These are phyloP conservation scores for Parmales sp. DNA, from an alignment of 108 stramenopile species.

Conservation along the genomic window DNA sequence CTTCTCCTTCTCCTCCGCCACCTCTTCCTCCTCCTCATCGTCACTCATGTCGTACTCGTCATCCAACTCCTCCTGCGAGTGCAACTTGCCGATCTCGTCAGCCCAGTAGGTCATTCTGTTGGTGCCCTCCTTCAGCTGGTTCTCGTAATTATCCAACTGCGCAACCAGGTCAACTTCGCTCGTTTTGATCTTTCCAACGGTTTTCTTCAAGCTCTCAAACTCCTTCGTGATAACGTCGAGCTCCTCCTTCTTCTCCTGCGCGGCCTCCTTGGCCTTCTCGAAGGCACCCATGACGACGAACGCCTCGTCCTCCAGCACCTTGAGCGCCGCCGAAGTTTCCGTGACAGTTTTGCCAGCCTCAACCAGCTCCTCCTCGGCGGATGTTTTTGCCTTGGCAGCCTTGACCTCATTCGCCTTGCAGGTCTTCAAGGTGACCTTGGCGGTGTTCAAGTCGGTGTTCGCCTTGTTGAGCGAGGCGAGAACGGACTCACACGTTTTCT, in stretches of 20 bases:
- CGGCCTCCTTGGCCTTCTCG: slow-evolving; percentile 58
- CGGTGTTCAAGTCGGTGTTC: slow-evolving; percentile 51
- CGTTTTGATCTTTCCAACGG: slow-evolving; percentile 52
- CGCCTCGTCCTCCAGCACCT: slow-evolving; percentile 50
- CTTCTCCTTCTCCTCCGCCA: slow-evolving; percentile 18
- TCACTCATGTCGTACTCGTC: slow-evolving; percentile 43
- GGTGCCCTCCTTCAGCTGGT: slow-evolving; percentile 50
- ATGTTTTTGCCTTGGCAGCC: slow-evolving; percentile 50
- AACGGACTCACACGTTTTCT: slow-evolving; percentile 57
- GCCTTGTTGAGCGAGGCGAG: slow-evolving; percentile 46
- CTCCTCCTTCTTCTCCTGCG: slow-evolving; percentile 50
- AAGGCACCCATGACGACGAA: slow-evolving; percentile 52
- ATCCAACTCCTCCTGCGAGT: slow-evolving; percentile 40
- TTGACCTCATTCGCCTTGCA: slow-evolving; percentile 52
- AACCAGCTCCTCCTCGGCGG: slow-evolving; percentile 31
- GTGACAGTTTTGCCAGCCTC: slow-evolving; percentile 35
- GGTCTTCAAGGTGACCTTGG: slow-evolving; percentile 55
- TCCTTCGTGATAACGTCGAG: slow-evolving; percentile 52
- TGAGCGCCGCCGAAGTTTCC: slow-evolving; percentile 34
- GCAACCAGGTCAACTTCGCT: slow-evolving; percentile 66
- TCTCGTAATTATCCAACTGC: slow-evolving; percentile 58
- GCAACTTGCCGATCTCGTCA: slow-evolving; percentile 51
- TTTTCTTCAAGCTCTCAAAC: slow-evolving; percentile 51
- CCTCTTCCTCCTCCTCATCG: slow-evolving; percentile 51
- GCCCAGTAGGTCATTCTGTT: slow-evolving; percentile 51